Evolutionary conservation across 2,329 filamentous ascomycete species (phyloP).

Genomic region (Epichloe baconii): DNA sequence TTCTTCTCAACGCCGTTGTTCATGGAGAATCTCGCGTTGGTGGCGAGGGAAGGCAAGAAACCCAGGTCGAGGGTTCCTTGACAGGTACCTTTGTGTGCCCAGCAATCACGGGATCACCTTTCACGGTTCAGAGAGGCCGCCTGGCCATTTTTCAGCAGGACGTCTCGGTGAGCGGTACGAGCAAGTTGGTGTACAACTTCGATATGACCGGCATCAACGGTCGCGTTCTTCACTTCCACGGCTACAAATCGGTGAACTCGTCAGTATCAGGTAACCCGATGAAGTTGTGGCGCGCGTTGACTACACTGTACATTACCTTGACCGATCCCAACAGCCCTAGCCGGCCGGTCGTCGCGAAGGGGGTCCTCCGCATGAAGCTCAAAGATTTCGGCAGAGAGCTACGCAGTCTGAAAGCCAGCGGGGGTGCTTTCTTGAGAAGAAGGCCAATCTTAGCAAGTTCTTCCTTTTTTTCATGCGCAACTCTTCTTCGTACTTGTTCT

Average conservation of each 20-base stretch:
- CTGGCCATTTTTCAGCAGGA: constrained; percentile 45
- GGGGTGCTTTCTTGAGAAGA: constrained; percentile 21
- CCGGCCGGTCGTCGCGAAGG: not conserved
- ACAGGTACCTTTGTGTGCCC: constrained; percentile 41
- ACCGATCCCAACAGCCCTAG: constrained; percentile 20
- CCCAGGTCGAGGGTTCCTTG: constrained; percentile 27
- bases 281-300: constrained; percentile 49
- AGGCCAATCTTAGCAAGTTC: constrained; percentile 34
- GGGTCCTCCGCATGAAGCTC: not conserved
- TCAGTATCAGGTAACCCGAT: constrained; percentile 41
- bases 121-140: constrained; percentile 44
- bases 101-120: constrained; percentile 33
- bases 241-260: constrained; percentile 49
- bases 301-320: constrained; percentile 48
- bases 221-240: constrained; percentile 42
- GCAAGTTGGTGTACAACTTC: constrained; percentile 48
- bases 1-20: constrained; percentile 45
- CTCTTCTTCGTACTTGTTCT: constrained; percentile 38
- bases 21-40: constrained; percentile 11
- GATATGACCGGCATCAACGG: constrained; percentile 43
- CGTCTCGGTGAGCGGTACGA: constrained; percentile 39
- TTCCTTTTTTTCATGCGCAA: constrained; percentile 42
- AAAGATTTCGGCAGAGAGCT: not conserved
- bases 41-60: constrained; percentile 12
- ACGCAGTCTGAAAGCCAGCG: not conserved